phyloP scores from a whole-genome alignment of 2,329 filamentous ascomycete genomes.

The Sporothrix inflata region DNA sequence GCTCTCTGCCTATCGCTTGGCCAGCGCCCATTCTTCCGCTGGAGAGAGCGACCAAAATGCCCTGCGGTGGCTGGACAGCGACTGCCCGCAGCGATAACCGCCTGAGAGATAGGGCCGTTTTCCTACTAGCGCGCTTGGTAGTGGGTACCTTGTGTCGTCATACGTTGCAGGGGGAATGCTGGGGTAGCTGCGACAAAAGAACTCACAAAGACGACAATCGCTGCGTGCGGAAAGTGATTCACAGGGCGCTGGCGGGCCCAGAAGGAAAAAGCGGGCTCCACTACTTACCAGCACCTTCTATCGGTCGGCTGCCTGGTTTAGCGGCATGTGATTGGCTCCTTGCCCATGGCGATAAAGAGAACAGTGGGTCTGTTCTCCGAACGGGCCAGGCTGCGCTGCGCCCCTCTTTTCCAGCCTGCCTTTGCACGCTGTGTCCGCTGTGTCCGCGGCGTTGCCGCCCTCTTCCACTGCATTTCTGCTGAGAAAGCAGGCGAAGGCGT shows the following conservation, averaged over 20 bases:
- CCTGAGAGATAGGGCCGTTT: not conserved
- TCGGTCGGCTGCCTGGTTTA: not conserved
- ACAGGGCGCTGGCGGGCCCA: slow-evolving; percentile 4
- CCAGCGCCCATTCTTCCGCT: not conserved
- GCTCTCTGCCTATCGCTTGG: slow-evolving; percentile 10
- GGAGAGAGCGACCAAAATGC: not conserved
- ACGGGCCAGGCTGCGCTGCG: slow-evolving; percentile 28
- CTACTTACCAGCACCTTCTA: slow-evolving; percentile 32
- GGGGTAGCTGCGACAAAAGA: slow-evolving; percentile 28
- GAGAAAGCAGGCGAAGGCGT: slow-evolving; percentile 29
- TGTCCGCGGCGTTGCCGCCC: slow-evolving; percentile 14
- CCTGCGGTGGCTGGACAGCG: slow-evolving; percentile 26
- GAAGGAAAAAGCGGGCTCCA: slow-evolving; percentile 18
- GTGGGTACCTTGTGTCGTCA: slow-evolving; percentile 30
- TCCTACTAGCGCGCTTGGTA: slow-evolving; percentile 21
- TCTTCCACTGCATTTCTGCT: slow-evolving; percentile 16
- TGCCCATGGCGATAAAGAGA: not conserved
- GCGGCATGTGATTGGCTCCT: slow-evolving; percentile 29
- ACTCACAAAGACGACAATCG: not conserved
- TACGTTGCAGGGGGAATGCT: slow-evolving; percentile 11
- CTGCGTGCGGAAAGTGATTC: slow-evolving; percentile 26
- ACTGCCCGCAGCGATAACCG: not conserved
- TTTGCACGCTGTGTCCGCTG: not conserved
- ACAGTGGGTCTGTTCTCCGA: not conserved
- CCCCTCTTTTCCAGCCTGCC: slow-evolving; percentile 28